These are phyloP conservation scores for Nadsonia commutata DNA, from an alignment of 1,139 yeast species.

Conservation along the genomic window DNA sequence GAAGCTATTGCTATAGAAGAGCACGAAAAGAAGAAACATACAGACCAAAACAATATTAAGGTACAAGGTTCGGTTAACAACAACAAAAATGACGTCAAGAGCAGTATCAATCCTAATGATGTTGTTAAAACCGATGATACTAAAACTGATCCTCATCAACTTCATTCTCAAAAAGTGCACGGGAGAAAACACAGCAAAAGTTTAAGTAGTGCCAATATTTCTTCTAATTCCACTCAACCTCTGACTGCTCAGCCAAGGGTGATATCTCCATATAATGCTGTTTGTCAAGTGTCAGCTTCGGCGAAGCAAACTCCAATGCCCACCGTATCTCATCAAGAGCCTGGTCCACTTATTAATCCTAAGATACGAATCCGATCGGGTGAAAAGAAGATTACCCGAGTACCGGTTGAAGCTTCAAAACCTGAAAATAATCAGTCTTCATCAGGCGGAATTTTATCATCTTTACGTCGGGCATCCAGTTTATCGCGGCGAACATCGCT, in stretches of 20 bases:
- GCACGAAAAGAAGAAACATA: constrained; percentile 16
- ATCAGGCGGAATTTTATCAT: neutral
- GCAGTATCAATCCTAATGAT: neutral
- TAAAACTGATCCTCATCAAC: neutral
- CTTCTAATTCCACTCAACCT: constrained; percentile 1
- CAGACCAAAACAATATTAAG: too few relatives aligned
- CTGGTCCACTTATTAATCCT: neutral
- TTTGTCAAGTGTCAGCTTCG: too few relatives aligned
- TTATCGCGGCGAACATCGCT: neutral
- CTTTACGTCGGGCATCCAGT: neutral
- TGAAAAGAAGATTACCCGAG: neutral
- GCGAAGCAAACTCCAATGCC: too few relatives aligned
- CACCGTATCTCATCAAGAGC: neutral
- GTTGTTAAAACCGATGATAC: neutral
- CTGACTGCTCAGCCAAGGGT: too few relatives aligned
- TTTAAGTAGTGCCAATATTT: constrained; percentile 6
- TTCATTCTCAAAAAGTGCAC: neutral
- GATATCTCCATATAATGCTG: too few relatives aligned
- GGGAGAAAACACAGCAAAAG: constrained; percentile 7
- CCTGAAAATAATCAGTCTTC: neutral
- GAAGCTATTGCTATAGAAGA: constrained; percentile 20
- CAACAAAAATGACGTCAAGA: neutral
- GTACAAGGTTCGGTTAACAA: too few relatives aligned
- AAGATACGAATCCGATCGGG: neutral
- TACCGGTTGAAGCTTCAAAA: neutral